These are phyloP conservation scores for Stagonosporopsis vannaccii DNA, from an alignment of 2,329 filamentous ascomycete species.

Conservation along the genomic window DNA sequence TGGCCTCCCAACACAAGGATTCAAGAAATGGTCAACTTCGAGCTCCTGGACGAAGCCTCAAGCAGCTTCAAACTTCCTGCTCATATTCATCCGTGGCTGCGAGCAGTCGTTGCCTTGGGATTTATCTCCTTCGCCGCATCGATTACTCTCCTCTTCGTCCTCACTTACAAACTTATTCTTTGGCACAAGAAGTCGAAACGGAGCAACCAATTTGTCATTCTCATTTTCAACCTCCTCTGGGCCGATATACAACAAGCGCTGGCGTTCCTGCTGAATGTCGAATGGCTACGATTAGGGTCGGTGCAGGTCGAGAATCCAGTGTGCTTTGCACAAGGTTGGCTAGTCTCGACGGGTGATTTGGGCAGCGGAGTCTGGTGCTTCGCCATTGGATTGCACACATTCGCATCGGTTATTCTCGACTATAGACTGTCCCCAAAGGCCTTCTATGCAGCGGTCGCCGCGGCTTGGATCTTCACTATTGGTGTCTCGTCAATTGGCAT, in stretches of 20 bases:
- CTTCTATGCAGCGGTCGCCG: conserved; percentile 59
- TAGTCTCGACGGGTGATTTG: conserved; percentile 71
- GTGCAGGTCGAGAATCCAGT: conserved; percentile 62
- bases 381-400: conserved; percentile 71
- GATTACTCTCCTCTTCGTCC: conserved; percentile 52
- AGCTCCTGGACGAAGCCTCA: conserved; percentile 37
- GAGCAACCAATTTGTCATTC: conserved; percentile 70
- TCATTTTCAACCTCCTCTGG: conserved; percentile 73
- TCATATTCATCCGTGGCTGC: conserved; percentile 52
- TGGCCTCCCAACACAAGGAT: background rate
- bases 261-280: conserved; percentile 69
- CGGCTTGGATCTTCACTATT: conserved; percentile 67
- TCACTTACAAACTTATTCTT: conserved; percentile 56
- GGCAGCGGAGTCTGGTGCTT: conserved; percentile 72
- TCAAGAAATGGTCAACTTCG: conserved; percentile 30
- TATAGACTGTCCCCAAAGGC: conserved; percentile 59
- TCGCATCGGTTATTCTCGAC: conserved; percentile 66
- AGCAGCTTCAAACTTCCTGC: conserved; percentile 43
- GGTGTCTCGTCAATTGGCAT: conserved; percentile 63
- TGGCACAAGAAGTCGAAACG: conserved; percentile 48
- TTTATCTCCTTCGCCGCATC: conserved; percentile 58
- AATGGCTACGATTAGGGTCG: conserved; percentile 63
- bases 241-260: conserved; percentile 72
- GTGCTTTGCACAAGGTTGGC: conserved; percentile 73
- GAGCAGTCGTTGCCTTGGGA: conserved; percentile 56